Conservation (phyloP, 805 yeast genomes). For the Groenewaldozyma tartarivorans region DNA sequence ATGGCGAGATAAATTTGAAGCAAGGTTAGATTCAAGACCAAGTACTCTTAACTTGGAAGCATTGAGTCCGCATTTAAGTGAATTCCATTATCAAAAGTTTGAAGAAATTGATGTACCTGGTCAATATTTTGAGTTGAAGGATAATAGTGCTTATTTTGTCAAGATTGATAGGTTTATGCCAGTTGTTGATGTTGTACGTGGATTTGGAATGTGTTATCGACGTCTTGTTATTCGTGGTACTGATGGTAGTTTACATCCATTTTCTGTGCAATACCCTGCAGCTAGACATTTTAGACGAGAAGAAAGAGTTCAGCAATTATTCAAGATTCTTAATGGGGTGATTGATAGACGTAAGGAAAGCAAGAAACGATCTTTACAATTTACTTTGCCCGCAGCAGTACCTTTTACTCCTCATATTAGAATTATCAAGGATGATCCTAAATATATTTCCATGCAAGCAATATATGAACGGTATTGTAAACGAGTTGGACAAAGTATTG, state of each 20-base stretch:
- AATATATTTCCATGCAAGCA: slow-evolving; percentile 66
- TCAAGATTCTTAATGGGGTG: slow-evolving; percentile 78
- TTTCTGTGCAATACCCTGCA: slow-evolving; percentile 96
- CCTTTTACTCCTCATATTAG: slow-evolving; percentile 94
- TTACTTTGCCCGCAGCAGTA: slow-evolving; percentile 83
- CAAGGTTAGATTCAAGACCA: slow-evolving; percentile 78
- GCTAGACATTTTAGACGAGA: slow-evolving; percentile 96
- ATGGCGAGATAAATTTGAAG: slow-evolving; percentile 92
- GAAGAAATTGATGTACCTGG: slow-evolving; percentile 98
- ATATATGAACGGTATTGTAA: slow-evolving; percentile 84
- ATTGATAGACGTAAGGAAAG: slow-evolving; percentile 76
- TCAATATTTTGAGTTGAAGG: slow-evolving; percentile 82
- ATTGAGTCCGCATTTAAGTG: slow-evolving; percentile 88
- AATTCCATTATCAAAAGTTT: slow-evolving; percentile 95
- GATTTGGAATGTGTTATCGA: slow-evolving; percentile 83
- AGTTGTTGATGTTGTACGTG: slow-evolving; percentile 76
- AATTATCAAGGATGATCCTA: slow-evolving; percentile 71
- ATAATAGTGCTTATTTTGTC: slow-evolving; percentile 79
- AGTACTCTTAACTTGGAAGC: slow-evolving; percentile 75
- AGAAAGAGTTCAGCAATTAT: slow-evolving; percentile 85
- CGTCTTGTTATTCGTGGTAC: slow-evolving; percentile 84
- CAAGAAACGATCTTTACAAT: slow-evolving; percentile 72
- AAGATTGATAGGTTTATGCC: slow-evolving; percentile 92
- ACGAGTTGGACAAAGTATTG: slow-evolving; percentile 62
- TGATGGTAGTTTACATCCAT: slow-evolving; percentile 84